A percentile compares a stretch with the other conserved stretches of the same genome.
Conservation (phyloP, 1,284 basidiomycete species). For the Pseudozyma sp. region DNA sequence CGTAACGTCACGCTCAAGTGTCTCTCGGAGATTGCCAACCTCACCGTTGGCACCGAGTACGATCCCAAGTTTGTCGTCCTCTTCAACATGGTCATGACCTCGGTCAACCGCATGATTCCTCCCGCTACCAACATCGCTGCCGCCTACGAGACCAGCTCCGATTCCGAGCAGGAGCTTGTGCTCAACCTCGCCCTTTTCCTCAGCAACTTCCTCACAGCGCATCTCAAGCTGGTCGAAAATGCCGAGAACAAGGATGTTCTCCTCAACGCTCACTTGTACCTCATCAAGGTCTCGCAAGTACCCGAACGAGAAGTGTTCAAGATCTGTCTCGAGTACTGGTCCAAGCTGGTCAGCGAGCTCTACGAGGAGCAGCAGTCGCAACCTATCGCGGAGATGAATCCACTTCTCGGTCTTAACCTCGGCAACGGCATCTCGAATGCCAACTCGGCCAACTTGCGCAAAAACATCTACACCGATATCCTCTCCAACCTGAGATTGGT, state of each 20-base stretch:
- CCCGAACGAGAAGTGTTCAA: conserved; percentile 99
- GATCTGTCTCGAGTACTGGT: conserved; percentile 98
- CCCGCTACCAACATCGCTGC: conserved; percentile 86
- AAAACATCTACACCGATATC: conserved; percentile 90
- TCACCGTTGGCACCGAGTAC: conserved; percentile 97
- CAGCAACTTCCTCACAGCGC: conserved; percentile 86
- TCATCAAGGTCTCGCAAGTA: conserved; percentile 98
- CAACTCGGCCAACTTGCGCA: conserved; percentile 75
- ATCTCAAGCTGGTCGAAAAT: conserved; percentile 91
- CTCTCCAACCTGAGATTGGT: conserved; percentile 93
- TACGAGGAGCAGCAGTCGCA: conserved; percentile 96
- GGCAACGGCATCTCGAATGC: conserved; percentile 43
- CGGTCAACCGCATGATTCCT: conserved; percentile 68
- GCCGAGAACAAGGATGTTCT: conserved; percentile 91
- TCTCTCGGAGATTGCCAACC: conserved; percentile 85
- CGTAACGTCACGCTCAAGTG: conserved; percentile 98
- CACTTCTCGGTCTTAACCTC: conserved; percentile 88
- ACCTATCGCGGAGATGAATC: conserved; percentile 91
- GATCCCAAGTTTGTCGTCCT: conserved; percentile 97
- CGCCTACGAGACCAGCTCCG: conserved; percentile 89
- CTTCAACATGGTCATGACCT: conserved; percentile 78
- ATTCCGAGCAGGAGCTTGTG: conserved; percentile 95
- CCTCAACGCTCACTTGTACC: conserved; percentile 84
- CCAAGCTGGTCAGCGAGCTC: conserved; percentile 93
- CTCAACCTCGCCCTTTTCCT: conserved; percentile 97